phyloP scores from a whole-genome alignment of 2,329 filamentous ascomycete species.

The Stachybotrys chartarum region DNA sequence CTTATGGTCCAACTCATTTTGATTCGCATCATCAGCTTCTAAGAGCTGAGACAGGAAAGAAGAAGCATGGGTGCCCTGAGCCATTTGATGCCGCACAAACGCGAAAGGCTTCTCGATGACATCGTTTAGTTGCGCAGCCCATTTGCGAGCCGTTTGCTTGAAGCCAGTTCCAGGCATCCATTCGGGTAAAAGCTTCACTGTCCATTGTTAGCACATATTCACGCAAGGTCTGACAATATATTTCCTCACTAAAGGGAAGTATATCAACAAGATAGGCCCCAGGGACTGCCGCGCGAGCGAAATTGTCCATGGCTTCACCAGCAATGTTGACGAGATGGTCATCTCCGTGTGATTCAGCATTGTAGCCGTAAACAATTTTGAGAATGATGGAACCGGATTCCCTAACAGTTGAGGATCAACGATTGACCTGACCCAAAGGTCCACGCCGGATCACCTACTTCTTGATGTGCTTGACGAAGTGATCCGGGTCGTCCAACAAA shows the following conservation, averaged over 20 bases:
- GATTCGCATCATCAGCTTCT: slow-evolving; percentile 2
- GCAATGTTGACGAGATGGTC: slow-evolving; percentile 10
- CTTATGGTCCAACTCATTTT: slow-evolving; percentile 7
- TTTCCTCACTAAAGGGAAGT: slow-evolving; percentile 8
- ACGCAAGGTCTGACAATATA: background rate
- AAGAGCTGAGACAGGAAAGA: background rate
- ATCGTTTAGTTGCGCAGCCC: background rate
- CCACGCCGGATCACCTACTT: slow-evolving; percentile 20
- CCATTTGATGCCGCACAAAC: background rate
- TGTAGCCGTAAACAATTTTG: slow-evolving; percentile 13
- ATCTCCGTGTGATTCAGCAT: slow-evolving; percentile 7
- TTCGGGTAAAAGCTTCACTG: background rate
- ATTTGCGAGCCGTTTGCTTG: slow-evolving; percentile 2
- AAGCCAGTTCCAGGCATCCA: background rate
- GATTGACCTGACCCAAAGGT: background rate
- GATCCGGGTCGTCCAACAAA: slow-evolving; percentile 27
- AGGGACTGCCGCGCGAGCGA: slow-evolving; percentile 6
- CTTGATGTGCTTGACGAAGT: slow-evolving; percentile 31
- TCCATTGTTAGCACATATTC: background rate
- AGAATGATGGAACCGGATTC: slow-evolving; percentile 10
- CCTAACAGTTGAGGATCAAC: slow-evolving; percentile 1
- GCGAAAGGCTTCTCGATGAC: background rate
- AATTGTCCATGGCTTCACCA: slow-evolving; percentile 9
- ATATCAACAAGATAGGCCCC: slow-evolving; percentile 11
- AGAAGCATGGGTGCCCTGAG: background rate